Evolutionary conservation across 1,284 basidiomycete species (phyloP), one percentile per base, ranked within the genome.

Genomic region (Waitea zeae): DNA sequence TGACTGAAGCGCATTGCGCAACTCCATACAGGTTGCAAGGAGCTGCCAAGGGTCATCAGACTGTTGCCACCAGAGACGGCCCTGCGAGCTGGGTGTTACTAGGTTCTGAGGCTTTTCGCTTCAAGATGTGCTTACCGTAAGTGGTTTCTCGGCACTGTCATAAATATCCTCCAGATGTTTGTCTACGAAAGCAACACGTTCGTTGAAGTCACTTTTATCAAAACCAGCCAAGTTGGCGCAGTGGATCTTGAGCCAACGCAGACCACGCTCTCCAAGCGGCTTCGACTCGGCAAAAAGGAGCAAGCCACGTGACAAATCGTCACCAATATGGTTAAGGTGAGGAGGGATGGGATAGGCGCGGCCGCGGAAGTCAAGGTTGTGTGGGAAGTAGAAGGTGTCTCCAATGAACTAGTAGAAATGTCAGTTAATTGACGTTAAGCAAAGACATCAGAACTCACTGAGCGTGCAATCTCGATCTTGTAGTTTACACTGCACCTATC

Each of bases 1-100:
- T 1, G 80, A 80, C 20, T 79, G 65, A 0, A 90, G 60, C 2
- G 95, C 93, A 0, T 64, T 65, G 33, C 66, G 64, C 11, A 98
- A 66, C 50, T 98, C 93, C 47, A 80, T 76, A 58, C 90, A 97
- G 1, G 84, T 72, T 2, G 92, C 83, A 17, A 98, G 76, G 51
- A 84, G 93, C 56, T 98, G 93, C 90, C 92, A 98, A 6, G 90
- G 90, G 49, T 98, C 92, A 48, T 95, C 92, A 1, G 90, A 90
- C 41, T 75, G 59, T 41, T 70, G 63, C 93, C 93, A 98, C 90
- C 92, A 97, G 33, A 66, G 57, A 2, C 58, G 53, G 20, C 86
- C 87, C n/a, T n/a, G n/a, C n/a, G n/a, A n/a, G n/a, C n/a, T n/a
- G n/a, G n/a, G 61, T 76, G 38, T 27, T 31, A n/a, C n/a, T n/a